Base-by-base conservation (phyloP, 116 monocot genomes). In the Zostera marina region DNA sequence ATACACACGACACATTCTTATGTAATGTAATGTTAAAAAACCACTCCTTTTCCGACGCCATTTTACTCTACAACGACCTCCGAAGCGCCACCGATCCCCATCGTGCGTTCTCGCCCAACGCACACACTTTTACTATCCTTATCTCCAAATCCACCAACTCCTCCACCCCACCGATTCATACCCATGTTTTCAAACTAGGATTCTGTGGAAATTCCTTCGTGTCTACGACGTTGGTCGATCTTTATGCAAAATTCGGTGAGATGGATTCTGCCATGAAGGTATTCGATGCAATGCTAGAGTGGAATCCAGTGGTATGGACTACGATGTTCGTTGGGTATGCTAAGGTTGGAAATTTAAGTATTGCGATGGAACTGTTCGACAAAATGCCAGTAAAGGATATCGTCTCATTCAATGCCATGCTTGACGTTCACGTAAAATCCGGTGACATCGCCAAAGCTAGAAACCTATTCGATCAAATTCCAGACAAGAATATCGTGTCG, bases 401-500 rank as follows among this genome's bases (percentile, higher is more conserved):
- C 1, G 74, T 74, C 8, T 42, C 74, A 0, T 79, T 73, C 73
- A 79, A 74, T 39, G 53, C 60, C 12, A 70, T 78, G 60, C 65
- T 78, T 43, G 48, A 17, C 9, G 69, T 69, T 16, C 61, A 62
- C 8, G 54, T 63, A 1, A 53, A 68, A 24, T 44, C 53, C 13
- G 70, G 70, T 14, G 74, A 87, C 58, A 11, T 81, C 41, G 45
- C 58, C 1, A 44, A 14, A 12, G 81, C 90, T 3, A 60, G 66
- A 10, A 56, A 22, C 22, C 32, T 41, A 21, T 62, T 70, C n/a
- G 66, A 44, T 20, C 56, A 60, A 4, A 82, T 87, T 79, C 69
- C 76, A 1, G 79, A 67, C 41, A 87, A 67, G 63, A 76, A 73
- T 68, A 44, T 62, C 2, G 57, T 76, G 11, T 52, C 87, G 0